Conservation (phyloP, 805 yeast species). For the Nakazawaea laoshanensis region DNA sequence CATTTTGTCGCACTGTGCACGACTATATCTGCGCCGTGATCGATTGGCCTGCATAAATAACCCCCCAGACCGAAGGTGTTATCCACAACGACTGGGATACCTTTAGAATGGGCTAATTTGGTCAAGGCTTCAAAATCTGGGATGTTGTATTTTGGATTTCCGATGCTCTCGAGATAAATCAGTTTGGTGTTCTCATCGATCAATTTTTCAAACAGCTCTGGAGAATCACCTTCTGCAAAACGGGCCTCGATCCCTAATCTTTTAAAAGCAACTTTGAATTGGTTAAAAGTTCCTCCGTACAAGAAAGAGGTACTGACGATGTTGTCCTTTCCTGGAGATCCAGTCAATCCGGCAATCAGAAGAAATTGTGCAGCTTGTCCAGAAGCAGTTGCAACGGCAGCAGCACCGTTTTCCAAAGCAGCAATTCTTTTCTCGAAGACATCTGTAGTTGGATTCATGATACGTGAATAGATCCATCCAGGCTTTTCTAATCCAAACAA, state of each 20-base stretch:
- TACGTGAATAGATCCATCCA: constrained; percentile 83
- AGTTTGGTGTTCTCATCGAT: constrained; percentile 87
- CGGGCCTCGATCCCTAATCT: constrained; percentile 80
- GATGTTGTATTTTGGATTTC: constrained; percentile 87
- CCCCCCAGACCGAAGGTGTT: constrained; percentile 98
- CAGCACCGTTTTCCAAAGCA: constrained; percentile 87
- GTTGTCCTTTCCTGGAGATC: constrained; percentile 74
- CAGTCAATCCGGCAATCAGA: constrained; percentile 78
- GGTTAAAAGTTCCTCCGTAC: constrained; percentile 96
- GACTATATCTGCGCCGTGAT: constrained; percentile 86
- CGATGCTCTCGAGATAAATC: constrained; percentile 80
- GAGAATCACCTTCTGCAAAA: constrained; percentile 73
- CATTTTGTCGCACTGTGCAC: constrained; percentile 95
- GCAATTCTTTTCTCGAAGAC: constrained; percentile 89
- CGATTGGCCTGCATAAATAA: constrained; percentile 72
- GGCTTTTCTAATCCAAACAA: constrained; percentile 77
- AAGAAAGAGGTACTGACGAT: constrained; percentile 77
- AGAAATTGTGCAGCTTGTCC: constrained; percentile 95
- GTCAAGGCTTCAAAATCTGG: constrained; percentile 81
- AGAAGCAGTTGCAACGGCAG: constrained; percentile 84
- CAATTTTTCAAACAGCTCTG: constrained; percentile 61
- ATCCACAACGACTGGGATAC: constrained; percentile 87
- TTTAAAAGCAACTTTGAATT: constrained; percentile 87
- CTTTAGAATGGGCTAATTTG: constrained; percentile 74
- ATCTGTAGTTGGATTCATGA: constrained; percentile 89